phyloP scores from a whole-genome alignment of 2,329 filamentous ascomycete genomes.

The Arthroderma sp. region DNA sequence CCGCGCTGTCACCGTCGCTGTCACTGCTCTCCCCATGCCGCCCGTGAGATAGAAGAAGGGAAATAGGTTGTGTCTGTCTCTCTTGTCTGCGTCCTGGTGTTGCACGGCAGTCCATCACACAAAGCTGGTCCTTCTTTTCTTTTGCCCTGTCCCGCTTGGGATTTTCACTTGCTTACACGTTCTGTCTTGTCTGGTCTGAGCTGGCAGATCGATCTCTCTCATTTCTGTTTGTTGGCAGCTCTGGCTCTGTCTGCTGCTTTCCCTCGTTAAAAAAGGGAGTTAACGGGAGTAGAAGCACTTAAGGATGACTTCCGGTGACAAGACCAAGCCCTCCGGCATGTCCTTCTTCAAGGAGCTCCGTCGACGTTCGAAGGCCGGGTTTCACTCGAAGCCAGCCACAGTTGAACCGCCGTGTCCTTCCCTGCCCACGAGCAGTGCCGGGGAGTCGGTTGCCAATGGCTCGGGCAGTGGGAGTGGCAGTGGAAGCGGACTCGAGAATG shows the following conservation, averaged over 20 bases:
- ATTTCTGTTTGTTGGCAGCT: not conserved
- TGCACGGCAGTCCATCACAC: not conserved
- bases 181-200: not conserved
- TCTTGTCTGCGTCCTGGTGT: not conserved
- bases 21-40: not conserved
- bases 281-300: not conserved
- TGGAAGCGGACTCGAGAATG: not conserved
- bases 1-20: not conserved
- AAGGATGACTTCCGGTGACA: not conserved
- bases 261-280: not conserved
- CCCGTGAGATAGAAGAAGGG: not conserved
- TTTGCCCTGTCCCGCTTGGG: not conserved
- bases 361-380: constrained; percentile 62
- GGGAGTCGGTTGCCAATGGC: not conserved
- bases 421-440: constrained; percentile 32
- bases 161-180: too few relatives aligned
- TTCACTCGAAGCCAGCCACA: constrained; percentile 37
- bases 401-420: not conserved
- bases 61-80: not conserved
- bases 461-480: too few relatives aligned
- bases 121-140: not conserved
- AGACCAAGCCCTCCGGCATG: constrained; percentile 22
- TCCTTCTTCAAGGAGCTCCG: constrained; percentile 65
- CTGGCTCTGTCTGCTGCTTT: not conserved
- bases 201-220: not conserved